Conservation (phyloP, 2,329 filamentous ascomycete genomes). For the Aspergillus sp. region DNA sequence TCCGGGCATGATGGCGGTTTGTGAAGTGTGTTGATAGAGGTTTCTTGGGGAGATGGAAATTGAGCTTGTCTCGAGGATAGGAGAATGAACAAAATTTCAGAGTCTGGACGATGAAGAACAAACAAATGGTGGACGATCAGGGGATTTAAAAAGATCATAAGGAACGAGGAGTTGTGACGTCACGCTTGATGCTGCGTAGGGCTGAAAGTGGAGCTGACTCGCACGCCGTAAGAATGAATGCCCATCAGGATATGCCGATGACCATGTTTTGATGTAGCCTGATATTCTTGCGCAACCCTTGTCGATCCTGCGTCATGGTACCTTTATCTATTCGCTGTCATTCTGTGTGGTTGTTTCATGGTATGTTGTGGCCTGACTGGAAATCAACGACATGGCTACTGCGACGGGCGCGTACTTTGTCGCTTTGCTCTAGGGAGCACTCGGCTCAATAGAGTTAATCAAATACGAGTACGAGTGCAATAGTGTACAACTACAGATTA, state of each 20-base stretch:
- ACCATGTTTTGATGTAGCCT: not conserved
- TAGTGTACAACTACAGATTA: too few species aligned
- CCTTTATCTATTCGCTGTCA: too few species aligned
- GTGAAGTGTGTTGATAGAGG: not conserved
- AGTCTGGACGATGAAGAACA: not conserved
- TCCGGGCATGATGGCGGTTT: not conserved
- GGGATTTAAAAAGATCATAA: not conserved
- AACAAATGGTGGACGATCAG: not conserved
- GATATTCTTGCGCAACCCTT: not conserved
- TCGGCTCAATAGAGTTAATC: too few species aligned
- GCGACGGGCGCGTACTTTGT: too few species aligned
- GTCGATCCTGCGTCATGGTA: not conserved
- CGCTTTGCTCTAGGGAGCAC: too few species aligned
- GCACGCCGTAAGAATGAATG: not conserved
- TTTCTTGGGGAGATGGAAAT: not conserved
- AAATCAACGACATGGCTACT: too few species aligned
- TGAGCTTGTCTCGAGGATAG: not conserved
- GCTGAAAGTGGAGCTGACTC: constrained; percentile 4
- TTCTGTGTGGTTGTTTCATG: too few species aligned
- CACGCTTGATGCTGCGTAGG: constrained; percentile 4
- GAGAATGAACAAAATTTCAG: not conserved
- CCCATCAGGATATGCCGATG: not conserved
- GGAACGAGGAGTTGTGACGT: constrained; percentile 3
- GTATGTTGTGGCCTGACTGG: too few species aligned
- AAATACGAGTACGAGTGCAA: too few species aligned